Base-by-base conservation (phyloP, 768 basidiomycete genomes). In the Podaxis sp. region DNA sequence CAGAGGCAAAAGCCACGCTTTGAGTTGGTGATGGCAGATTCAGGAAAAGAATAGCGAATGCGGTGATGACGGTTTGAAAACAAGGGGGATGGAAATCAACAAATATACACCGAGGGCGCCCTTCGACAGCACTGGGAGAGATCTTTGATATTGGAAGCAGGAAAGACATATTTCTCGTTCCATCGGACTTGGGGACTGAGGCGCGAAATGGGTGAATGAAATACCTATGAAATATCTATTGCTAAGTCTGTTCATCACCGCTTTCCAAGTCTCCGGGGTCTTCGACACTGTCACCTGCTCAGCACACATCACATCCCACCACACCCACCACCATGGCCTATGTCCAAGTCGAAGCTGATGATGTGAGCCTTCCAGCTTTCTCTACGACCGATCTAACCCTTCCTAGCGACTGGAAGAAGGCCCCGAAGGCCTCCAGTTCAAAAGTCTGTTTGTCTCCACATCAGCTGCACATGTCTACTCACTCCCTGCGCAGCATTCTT, bases 341-440 rank as follows among this genome's bases (percentile, higher is more conserved):
- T 68, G 85, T 90, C 51, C 77, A 86, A 57, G 85, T 90, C 61
- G 87, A 89, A 62, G 77, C 82, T 28, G 88, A 90, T 70, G 89
- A 90, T 54, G 88, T 88, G 67, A 68, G 81, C 71, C 5, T 5
- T 38, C 18, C 9, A 5, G 52, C n/a, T 28, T 25, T 48, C 48
- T 9, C 50, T n/a, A 36, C n/a, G 21, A 16, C 0, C 27, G 35
- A 14, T 21, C 37, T 50, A 38, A 13, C 50, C 7, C 16, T 18
- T 16, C 35, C 42, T 5, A 65, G 59, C 79, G 76, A 50, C 65
- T 88, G 48, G 86, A 88, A 67, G 87, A 88, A 72, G 87, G 86
- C 1, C 83, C 83, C 11, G 85, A 87, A 62, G 82, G 84, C 42
- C 80, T 90, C 21, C 84, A 89, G 66, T 90, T 90, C 71, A 88